Base-by-base conservation (phyloP, 495 filamentous ascomycete species). In the Rusavskia elegans region DNA sequence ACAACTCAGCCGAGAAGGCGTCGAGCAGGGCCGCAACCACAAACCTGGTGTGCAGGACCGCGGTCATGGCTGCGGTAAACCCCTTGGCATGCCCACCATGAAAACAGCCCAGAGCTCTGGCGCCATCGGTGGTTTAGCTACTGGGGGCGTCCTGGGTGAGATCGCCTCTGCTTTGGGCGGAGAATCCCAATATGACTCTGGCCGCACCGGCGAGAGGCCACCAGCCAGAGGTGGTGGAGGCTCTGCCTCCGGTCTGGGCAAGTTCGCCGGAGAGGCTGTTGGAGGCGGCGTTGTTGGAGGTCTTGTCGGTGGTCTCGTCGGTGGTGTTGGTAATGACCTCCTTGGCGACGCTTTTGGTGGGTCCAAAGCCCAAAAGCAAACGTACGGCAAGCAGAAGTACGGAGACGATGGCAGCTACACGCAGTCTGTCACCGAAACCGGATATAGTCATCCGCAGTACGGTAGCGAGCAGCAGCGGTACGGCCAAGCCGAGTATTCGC, bases 1-100 rank as follows among this genome's bases (percentile, higher is more conserved):
- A 25, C 80, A 86, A 61, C 73, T 94, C 48, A 84, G 79, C 63
- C 79, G 84, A 13, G 74, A 83, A 1, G 89, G 89, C 51, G 85
- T 95, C 30, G 59, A 76, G 55, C 67, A 75, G 50, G 87, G 85
- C 39, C 70, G 75, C 40, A 94, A 95, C 61, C 88, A 94, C 64
- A 87, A 84, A 61, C 82, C 86, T 58, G 86, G 85, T 23, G 81
- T 87, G n/a, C 68, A 83, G 17, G 89, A 95, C 58, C 77, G 73
- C 36, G 88, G 88, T 23, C 88, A 94, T 64, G 88, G 88, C 42
- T 92, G 87, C 59, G 83, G 86, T 45, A 82, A 83, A 57, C 81
- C 83, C 13, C 61, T 87, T 5, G 67, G 75, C 21, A 74, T 84
- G 63, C 73, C 74, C 27, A 71, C 66, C 23, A 50, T 54, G 27